Evolutionary conservation across 768 basidiomycete species (phyloP).

Genomic region (Pleurotus cornucopiae): DNA sequence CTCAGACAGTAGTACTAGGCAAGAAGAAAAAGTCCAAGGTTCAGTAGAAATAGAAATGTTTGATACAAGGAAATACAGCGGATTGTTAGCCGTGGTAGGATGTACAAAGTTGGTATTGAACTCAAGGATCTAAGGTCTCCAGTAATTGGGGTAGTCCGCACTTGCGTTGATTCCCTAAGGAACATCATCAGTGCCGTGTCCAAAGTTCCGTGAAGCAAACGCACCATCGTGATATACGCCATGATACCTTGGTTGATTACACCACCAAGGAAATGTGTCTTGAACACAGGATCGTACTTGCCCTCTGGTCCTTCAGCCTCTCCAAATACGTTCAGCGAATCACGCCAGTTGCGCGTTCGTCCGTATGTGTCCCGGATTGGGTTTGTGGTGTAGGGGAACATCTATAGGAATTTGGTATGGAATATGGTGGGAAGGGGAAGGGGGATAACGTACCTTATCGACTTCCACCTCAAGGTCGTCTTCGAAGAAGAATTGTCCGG

Average conservation of each 20-base stretch:
- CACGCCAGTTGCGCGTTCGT: slow-evolving; percentile 48
- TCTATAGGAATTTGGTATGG: slow-evolving; percentile 19
- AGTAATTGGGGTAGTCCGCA: slow-evolving; percentile 9
- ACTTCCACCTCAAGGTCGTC: slow-evolving; percentile 45
- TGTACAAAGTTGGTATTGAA: too few relatives aligned
- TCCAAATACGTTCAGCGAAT: slow-evolving; percentile 51
- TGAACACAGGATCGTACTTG: slow-evolving; percentile 50
- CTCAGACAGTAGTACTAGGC: neutral
- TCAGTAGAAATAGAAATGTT: neutral
- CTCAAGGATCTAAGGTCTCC: neutral
- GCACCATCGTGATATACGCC: slow-evolving; percentile 55
- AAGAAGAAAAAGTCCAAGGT: slow-evolving; percentile 6
- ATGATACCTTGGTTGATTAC: slow-evolving; percentile 46
- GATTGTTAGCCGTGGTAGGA: too few relatives aligned
- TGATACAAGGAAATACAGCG: too few relatives aligned
- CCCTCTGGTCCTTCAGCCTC: slow-evolving; percentile 45
- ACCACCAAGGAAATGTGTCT: slow-evolving; percentile 43
- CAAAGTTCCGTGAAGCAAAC: neutral
- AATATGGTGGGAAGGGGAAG: neutral
- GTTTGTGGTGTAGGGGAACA: slow-evolving; percentile 49
- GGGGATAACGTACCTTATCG: slow-evolving; percentile 32
- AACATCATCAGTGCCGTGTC: neutral
- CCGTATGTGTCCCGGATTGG: slow-evolving; percentile 43
- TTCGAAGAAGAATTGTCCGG: slow-evolving; percentile 56
- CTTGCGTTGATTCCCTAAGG: slow-evolving; percentile 12